Base-by-base conservation (phyloP, 1,284 basidiomycete genomes). In the Calocybe gambosa region DNA sequence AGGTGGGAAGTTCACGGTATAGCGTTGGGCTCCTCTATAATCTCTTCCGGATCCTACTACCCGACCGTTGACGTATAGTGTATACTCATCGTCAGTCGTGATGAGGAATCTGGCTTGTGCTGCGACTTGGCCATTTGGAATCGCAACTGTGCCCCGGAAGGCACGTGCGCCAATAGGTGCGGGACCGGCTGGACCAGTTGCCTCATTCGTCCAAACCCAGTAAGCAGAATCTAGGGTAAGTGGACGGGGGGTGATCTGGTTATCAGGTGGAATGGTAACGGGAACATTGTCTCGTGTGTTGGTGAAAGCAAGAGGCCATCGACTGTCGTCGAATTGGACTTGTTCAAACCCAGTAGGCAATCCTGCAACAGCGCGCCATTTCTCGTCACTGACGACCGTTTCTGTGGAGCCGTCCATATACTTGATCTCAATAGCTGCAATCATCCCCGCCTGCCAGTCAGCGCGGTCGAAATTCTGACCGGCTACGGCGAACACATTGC, bases 191-290 rank as follows among this genome's bases (percentile, higher is more conserved):
- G 50, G 43, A 8, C 35, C 42, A 5, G 8, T 31, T 18, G 52
- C 39, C 28, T 64, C 60, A 26, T 52, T 52, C 2, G 61, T 61
- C 62, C 60, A 64, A 12, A 62, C 61, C 58, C 59, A 62, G 16
- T 47, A 26, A 4, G 51, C 51, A 4, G 42, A 39, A 10, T 45
- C 39, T 20, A 50, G 38, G 28, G 48, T 46, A 25, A 49, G 29
- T 31, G 6, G 8, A n/a, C 29, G 47, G 9, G 33, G 37, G 7
- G 47, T 37, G 18, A 39, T 15, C 20, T 44, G 39, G 41, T 21
- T 43, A 5, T 43, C 42, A 23, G 47, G 36, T 26, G 59, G 53
- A 26, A 58, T 47, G 35, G 43, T 37, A 16, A 55, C 25, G 2
- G 46, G 9, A 9, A 26, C 25, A 26, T 26, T 26, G 25, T 26